Evolutionary conservation across 306 rosid species (phyloP), one percentile per base, ranked within the genome.

Genomic region (Cucumis melo): DNA sequence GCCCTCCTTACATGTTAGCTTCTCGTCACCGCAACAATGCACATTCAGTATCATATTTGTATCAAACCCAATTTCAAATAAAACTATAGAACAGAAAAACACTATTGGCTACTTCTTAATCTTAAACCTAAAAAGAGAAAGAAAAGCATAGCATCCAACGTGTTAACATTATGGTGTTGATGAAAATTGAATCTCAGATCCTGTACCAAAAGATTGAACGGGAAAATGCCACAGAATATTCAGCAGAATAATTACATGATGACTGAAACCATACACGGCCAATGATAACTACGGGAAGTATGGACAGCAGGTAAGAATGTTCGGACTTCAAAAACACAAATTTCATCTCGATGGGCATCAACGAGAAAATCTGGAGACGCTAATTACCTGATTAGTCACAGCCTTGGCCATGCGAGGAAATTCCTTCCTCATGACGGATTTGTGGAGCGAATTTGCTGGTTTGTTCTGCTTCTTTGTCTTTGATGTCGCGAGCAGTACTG

Each of bases 391-490:
- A 66, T 90, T 92, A 42, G 61, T 51, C 41, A 92, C 92, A 38
- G 96, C 89, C 78, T 92, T 87, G 14, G 87, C 90, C 93, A 88
- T 85, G 59, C 93, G 86, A 3, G 82, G 10, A 78, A 92, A 90
- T 83, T 90, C 96, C 87, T 92, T 92, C 62, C 86, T 86, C 91
- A 90, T 83, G 56, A 88, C 78, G 16, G 93, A 92, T 67, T 86
- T 92, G 83, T 92, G 92, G 23, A 84, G 86, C 81, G 81, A 56
- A 21, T 86, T 81, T 15, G 89, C 75, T 4, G 96, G 98, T 80
- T 89, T 87, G 81, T 82, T 92, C 53, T 90, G 96, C 13, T 90
- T 92, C 88, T 85, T 92, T 1, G 90, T 84, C 91, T 90, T 90
- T 0, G 90, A 90, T 2, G 96, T 92, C 13, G 92, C 93, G 29